Evolutionary conservation across 2,329 filamentous ascomycete genomes (phyloP), one percentile per base, ranked within the genome.

Genomic region (Hymenoscyphus occultus): DNA sequence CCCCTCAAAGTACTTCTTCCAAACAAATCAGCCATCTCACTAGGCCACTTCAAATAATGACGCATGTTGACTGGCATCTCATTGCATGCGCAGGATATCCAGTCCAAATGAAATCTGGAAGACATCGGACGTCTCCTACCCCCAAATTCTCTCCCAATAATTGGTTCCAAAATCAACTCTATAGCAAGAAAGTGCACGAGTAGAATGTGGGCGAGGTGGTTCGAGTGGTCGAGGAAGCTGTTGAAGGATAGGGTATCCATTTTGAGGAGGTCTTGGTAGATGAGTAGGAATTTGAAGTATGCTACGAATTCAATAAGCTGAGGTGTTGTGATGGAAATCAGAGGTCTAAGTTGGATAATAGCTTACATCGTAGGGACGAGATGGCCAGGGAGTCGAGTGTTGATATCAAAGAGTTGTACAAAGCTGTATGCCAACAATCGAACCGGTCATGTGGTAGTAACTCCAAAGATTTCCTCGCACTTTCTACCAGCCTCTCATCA

Each of bases 181-280:
- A 82, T 69, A 1, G 78, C 76, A n/a, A 83, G 76, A 68, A 81
- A 82, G 68, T 82, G 80, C 6, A 78, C 75, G 5, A 82, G 75
- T 5, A 83, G 71, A 3, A 82, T 77, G 35, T 78, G 79, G 0
- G 79, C 75, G 3, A 79, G 67, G 56, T 71, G 71, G 61, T 83
- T 82, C 48, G 72, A 70, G 0, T 78, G 74, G 54, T 79, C 74
- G 64, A 82, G 75, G 70, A 83, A 81, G 0, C 74, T 72, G 54
- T 77, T 74, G 65, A 83, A 82, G 19, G 77, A 71, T 2, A 75
- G 74, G 58, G 79, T 75, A 1, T 74, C 74, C 72, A 81, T 76
- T 5, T 73, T 66, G 32, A 78, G 78, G 42, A 80, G 77, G 3
- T 72, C 65, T 63, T 76, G 77, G 71, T 81, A 82, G 6, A 80